Conservation (phyloP, 176 grass and related monocot species). For the Ensete ventricosum region DNA sequence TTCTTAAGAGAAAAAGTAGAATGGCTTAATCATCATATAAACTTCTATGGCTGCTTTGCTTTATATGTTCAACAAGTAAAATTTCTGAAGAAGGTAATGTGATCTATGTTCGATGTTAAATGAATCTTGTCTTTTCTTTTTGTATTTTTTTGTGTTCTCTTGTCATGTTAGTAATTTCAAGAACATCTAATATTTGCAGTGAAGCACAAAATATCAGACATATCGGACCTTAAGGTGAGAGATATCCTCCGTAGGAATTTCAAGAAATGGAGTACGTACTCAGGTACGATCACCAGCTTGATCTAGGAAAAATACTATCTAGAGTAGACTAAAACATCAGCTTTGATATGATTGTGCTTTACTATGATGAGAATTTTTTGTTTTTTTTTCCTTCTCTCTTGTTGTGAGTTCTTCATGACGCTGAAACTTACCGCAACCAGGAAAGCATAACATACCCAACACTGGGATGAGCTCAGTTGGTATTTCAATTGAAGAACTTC, state of each 20-base stretch:
- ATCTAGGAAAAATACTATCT: too few relatives aligned
- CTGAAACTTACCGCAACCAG: neutral
- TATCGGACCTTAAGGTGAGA: constrained; percentile 15
- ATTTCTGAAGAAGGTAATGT: too few relatives aligned
- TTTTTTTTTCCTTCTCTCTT: neutral
- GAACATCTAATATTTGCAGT: constrained; percentile 3
- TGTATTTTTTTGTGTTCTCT: neutral
- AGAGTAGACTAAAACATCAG: too few relatives aligned
- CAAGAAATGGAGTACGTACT: constrained; percentile 18
- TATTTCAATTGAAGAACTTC: constrained; percentile 18
- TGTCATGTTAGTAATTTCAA: neutral
- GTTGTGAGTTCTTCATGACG: neutral
- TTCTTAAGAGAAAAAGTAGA: neutral
- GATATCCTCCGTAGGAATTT: constrained; percentile 18
- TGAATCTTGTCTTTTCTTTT: neutral
- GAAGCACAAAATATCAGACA: constrained; percentile 19
- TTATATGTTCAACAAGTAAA: neutral
- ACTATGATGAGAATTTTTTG: too few relatives aligned
- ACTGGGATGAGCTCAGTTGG: constrained; percentile 20
- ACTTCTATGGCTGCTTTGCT: neutral
- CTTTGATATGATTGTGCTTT: too few relatives aligned
- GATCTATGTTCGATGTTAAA: neutral
- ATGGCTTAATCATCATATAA: neutral
- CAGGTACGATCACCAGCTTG: constrained; percentile 1
- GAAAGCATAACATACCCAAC: constrained; percentile 1